Evolutionary conservation across 1,284 basidiomycete genomes (phyloP), one percentile per base, ranked within the genome.

Genomic region (Wolfiporia cocos): DNA sequence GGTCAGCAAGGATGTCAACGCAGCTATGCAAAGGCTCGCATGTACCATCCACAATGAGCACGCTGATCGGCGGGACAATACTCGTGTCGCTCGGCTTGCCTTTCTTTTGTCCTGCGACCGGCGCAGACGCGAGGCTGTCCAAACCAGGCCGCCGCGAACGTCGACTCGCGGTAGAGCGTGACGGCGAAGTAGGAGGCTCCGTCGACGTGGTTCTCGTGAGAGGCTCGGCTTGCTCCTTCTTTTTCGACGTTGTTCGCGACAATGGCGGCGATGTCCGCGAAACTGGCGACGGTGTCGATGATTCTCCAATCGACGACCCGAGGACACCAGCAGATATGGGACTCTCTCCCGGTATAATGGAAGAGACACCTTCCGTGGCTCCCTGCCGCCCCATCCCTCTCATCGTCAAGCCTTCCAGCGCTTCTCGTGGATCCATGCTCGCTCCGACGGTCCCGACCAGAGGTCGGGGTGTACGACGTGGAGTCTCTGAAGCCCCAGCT

Each of bases 1-100:
- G 44, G 32, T 39, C 34, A 54, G 11, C 12, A 29, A 42, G 37
- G 39, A 28, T 44, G 37, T 24, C 21, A 31, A 15, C 18, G 37
- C 34, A 45, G 43, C 32, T 11, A 31, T 29, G 20, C 6, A 22
- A 37, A 21, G n/a, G 4, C 32, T 7, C 12, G 17, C 4, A 68
- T 78, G 48, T 47, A 92, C 93, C 93, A 64, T 97, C 93, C 21
- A 97, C 93, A 49, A 97, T 94, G 52, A 97, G 74, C 0, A 97
- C 94, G 54, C 89, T 94, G 58, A 97, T 94, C 0, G 93, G 94
- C 4, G 94, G 94, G 2, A 94, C 84, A 29, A 95, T 83, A 49
- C 76, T 76, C 28, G 73, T 69, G 15, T 58, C 61, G 14, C 47
- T 46, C 19, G 48, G 49, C 30, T 54, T 51, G 11, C 49, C 51